These are phyloP conservation scores for Chaetomiaceae sp. DNA, from an alignment of 2,329 filamentous ascomycete species.

Conservation along the genomic window DNA sequence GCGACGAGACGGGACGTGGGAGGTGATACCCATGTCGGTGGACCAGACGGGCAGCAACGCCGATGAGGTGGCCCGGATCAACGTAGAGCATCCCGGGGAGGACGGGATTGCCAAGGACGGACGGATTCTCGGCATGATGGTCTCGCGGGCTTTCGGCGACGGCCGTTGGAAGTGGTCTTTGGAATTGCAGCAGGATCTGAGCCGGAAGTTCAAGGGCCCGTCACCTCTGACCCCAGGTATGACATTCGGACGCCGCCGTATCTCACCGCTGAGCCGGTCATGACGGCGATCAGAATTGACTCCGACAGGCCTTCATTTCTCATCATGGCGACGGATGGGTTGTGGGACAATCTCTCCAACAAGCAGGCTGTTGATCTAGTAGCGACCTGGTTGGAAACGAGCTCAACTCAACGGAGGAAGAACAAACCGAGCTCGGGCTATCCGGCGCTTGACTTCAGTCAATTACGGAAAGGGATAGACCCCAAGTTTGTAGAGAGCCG, in stretches of 20 bases:
- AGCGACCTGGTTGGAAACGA: constrained; percentile 43
- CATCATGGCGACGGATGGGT: constrained; percentile 60
- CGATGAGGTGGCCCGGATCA: too few relatives aligned
- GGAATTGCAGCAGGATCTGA: background rate
- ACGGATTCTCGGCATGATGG: too few relatives aligned
- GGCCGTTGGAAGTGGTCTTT: too few relatives aligned
- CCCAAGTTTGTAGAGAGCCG: constrained; percentile 40
- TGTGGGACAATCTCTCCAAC: constrained; percentile 57
- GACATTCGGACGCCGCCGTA: constrained; percentile 53
- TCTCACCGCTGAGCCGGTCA: constrained; percentile 59
- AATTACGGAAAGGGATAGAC: constrained; percentile 20
- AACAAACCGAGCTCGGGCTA: constrained; percentile 13
- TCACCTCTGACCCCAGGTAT: too few relatives aligned
- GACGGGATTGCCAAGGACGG: too few relatives aligned
- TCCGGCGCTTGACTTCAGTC: constrained; percentile 11
- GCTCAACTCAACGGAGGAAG: constrained; percentile 16
- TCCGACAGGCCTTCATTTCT: constrained; percentile 45
- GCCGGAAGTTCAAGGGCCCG: background rate
- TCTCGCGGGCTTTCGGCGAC: too few relatives aligned
- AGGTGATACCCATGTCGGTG: too few relatives aligned
- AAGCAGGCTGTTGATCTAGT: constrained; percentile 53
- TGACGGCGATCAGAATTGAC: constrained; percentile 50
- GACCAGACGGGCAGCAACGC: too few relatives aligned
- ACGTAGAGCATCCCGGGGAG: too few relatives aligned
- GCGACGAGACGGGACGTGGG: too few relatives aligned